These are phyloP conservation scores for Coemansia sp. DNA, from an alignment of 192 early-diverging fungal genomes.

Conservation along the genomic window DNA sequence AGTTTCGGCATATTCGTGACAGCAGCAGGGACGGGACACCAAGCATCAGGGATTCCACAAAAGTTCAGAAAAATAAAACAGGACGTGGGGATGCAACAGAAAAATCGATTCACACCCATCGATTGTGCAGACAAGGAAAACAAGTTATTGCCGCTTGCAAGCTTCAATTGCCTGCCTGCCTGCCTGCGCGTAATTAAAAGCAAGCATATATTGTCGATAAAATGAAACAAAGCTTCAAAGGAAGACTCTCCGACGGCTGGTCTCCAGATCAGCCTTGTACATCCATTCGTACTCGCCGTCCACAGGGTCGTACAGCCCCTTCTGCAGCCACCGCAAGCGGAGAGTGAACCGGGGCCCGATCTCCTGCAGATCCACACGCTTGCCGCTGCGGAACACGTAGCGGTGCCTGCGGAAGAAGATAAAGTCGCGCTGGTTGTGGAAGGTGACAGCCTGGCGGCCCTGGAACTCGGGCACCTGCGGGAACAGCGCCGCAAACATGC, in stretches of 20 bases:
- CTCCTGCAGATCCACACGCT: conserved; percentile 88
- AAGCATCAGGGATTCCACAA: too few species aligned
- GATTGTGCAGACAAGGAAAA: too few species aligned
- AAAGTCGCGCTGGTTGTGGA: conserved; percentile 99
- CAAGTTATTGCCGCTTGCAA: too few species aligned
- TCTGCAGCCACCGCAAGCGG: conserved; percentile 91
- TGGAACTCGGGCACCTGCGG: conserved; percentile 97
- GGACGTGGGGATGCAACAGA: too few species aligned
- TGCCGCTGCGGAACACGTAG: conserved; percentile 85
- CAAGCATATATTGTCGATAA: too few species aligned
- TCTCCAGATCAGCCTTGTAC: conserved; percentile 90
- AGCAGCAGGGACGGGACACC: too few species aligned
- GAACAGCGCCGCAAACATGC: conserved; percentile 94
- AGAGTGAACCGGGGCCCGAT: conserved; percentile 95
- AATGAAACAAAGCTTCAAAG: conserved; percentile 44
- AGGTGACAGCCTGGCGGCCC: conserved; percentile 89
- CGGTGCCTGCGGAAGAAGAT: conserved; percentile 98
- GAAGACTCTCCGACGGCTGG: conserved; percentile 85
- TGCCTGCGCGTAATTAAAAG: too few species aligned
- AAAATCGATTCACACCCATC: too few species aligned
- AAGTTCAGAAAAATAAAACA: too few species aligned
- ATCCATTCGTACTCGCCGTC: conserved; percentile 97
- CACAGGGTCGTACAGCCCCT: conserved; percentile 86
- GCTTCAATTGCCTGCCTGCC: too few species aligned
- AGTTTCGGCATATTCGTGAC: too few species aligned